Evolutionary conservation across 768 basidiomycete species (phyloP).

Genomic region (Omphalotus guepiniiformis): DNA sequence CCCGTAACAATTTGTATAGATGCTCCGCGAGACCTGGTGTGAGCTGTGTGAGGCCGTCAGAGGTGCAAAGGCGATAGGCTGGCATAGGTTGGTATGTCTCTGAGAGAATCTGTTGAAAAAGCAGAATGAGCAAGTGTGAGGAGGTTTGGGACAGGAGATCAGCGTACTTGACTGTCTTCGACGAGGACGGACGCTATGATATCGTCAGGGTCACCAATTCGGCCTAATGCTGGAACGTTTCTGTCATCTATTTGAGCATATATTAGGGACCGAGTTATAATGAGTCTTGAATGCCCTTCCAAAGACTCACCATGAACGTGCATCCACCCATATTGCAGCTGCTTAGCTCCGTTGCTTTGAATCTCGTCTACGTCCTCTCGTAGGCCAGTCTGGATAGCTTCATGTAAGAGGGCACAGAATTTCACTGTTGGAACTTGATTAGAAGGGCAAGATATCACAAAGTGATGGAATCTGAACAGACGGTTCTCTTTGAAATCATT

Average conservation of each 20-base stretch:
- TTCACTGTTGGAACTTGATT: slow-evolving; percentile 33
- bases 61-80: slow-evolving; percentile 74
- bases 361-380: slow-evolving; percentile 59
- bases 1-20: slow-evolving; percentile 23
- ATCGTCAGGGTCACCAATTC: slow-evolving; percentile 82
- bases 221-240: slow-evolving; percentile 68
- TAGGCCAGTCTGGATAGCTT: slow-evolving; percentile 51
- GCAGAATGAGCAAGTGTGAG: background rate
- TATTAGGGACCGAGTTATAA: background rate
- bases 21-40: slow-evolving; percentile 60
- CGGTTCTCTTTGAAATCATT: slow-evolving; percentile 73
- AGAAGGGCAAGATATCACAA: background rate
- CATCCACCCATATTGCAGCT: slow-evolving; percentile 79
- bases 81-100: slow-evolving; percentile 85
- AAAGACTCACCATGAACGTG: slow-evolving; percentile 57
- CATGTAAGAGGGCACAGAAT: slow-evolving; percentile 59
- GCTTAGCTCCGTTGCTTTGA: slow-evolving; percentile 59
- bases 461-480: slow-evolving; percentile 30
- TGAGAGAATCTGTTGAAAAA: slow-evolving; percentile 44
- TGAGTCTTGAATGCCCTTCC: background rate
- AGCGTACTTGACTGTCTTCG: slow-evolving; percentile 56
- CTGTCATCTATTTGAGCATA: slow-evolving; percentile 57
- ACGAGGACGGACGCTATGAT: slow-evolving; percentile 77
- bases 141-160: background rate
- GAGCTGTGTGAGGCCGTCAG: slow-evolving; percentile 65